phyloP scores from a whole-genome alignment of 306 rosid genomes.

The Lotus japonicus region DNA sequence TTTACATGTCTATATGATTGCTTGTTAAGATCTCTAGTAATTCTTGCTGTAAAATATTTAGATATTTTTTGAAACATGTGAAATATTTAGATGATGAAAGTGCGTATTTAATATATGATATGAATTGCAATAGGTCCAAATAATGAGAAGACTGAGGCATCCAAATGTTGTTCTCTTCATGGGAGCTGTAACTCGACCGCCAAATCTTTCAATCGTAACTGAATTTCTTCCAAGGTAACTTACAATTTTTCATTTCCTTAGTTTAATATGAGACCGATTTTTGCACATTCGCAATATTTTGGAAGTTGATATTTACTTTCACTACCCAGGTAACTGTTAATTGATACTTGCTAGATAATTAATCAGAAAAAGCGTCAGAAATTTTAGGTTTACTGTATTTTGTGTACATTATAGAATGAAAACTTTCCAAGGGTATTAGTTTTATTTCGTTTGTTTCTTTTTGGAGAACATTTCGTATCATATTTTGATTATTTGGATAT shows the following conservation, averaged over 20 bases:
- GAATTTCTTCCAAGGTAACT: conserved; percentile 98
- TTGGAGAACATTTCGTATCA: neutral
- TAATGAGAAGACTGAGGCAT: conserved; percentile 94
- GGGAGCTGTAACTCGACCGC: conserved; percentile 95
- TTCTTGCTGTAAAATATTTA: neutral
- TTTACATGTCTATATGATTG: neutral
- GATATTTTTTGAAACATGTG: too few relatives aligned
- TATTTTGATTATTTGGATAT: conserved; percentile 21
- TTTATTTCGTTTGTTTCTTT: neutral
- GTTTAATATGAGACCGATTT: neutral
- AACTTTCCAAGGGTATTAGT: neutral
- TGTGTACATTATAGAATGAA: too few relatives aligned
- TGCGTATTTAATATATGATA: conserved; percentile 25
- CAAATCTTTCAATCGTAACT: conserved; percentile 90
- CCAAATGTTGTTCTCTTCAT: conserved; percentile 99
- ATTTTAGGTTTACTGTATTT: too few relatives aligned
- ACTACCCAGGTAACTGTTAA: too few relatives aligned
- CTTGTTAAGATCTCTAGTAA: neutral
- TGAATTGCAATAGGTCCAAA: conserved; percentile 61
- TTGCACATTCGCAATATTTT: conserved; percentile 13
- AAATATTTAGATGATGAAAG: neutral
- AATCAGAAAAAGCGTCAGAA: too few relatives aligned
- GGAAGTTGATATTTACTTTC: conserved; percentile 11
- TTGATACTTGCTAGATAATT: too few relatives aligned
- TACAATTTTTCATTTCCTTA: conserved; percentile 20